Conservation (phyloP, 139 green algal genomes). For the Chlorella sp. region DNA sequence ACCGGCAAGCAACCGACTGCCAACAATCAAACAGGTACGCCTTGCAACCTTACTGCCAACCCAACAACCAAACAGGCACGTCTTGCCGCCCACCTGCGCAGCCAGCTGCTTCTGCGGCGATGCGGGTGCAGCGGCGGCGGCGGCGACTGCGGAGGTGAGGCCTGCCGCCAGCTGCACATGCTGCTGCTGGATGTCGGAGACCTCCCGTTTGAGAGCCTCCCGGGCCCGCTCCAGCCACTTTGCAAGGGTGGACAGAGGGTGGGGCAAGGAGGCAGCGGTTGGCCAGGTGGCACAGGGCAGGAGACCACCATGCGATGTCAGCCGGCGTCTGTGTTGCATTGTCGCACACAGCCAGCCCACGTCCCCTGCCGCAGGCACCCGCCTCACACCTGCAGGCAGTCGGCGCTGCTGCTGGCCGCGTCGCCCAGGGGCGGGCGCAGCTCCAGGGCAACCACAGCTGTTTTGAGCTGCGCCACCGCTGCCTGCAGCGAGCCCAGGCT, state of each 20-base stretch:
- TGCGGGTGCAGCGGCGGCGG: not conserved
- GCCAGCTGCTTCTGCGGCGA: slow-evolving; percentile 22
- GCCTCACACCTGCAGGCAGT: slow-evolving; percentile 13
- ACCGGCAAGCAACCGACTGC: no score
- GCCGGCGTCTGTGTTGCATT: no score
- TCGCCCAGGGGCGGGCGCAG: slow-evolving; percentile 4
- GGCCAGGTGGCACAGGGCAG: not conserved
- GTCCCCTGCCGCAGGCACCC: no score
- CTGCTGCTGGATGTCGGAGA: slow-evolving; percentile 12
- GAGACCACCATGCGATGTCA: no score
- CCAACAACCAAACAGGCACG: not conserved
- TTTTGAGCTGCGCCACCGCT: slow-evolving; percentile 23
- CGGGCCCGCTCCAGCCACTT: slow-evolving; percentile 29
- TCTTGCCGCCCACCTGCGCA: not conserved
- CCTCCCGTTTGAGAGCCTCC: slow-evolving; percentile 17
- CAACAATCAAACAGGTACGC: not conserved
- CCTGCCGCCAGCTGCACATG: slow-evolving; percentile 14
- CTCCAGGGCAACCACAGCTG: slow-evolving; percentile 28
- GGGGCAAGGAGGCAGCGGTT: not conserved
- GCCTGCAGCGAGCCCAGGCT: slow-evolving; percentile 13
- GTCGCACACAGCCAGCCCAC: no score
- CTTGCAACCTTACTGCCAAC: not conserved
- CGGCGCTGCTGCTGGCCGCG: not conserved
- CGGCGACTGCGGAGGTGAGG: not conserved
- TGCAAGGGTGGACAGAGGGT: not conserved